Conservation (phyloP, 176 grass and related monocot genomes). For the Oryza longistaminata region DNA sequence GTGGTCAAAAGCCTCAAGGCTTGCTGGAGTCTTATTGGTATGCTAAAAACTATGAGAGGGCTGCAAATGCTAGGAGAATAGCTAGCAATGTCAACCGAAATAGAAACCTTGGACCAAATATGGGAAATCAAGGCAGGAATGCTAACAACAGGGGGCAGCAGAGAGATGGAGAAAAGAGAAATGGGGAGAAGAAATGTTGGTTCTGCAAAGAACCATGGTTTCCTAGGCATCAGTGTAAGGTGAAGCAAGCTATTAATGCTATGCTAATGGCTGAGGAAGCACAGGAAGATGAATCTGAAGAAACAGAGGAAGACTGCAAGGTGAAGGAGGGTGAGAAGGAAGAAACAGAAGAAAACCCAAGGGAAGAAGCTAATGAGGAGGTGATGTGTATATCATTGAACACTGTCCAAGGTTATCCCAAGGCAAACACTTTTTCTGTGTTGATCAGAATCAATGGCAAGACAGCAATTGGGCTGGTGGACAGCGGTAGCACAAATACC, state of each 20-base stretch:
- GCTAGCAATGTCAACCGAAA: too few relatives aligned
- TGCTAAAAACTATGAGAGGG: not conserved
- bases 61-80: not conserved
- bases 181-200: not conserved
- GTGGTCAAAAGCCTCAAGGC: not conserved
- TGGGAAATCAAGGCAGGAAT: too few relatives aligned
- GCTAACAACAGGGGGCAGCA: too few relatives aligned
- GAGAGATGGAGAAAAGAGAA: too few relatives aligned
- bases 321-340: too few relatives aligned
- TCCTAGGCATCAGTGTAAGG: not conserved
- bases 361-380: not conserved
- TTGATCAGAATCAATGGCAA: fast-evolving
- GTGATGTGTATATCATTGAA: not conserved
- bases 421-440: not conserved
- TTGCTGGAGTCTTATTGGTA: not conserved
- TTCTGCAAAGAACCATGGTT: not conserved
- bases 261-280: too few relatives aligned
- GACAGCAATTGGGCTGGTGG: not conserved
- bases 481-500: not conserved
- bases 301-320: too few relatives aligned
- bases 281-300: too few relatives aligned
- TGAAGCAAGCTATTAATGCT: too few relatives aligned
- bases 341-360: too few relatives aligned
- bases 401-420: not conserved
- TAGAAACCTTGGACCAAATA: too few relatives aligned